Evolutionary conservation across 2,329 filamentous ascomycete genomes (phyloP).

Genomic region (Nannizziopsis arthrosporioides): DNA sequence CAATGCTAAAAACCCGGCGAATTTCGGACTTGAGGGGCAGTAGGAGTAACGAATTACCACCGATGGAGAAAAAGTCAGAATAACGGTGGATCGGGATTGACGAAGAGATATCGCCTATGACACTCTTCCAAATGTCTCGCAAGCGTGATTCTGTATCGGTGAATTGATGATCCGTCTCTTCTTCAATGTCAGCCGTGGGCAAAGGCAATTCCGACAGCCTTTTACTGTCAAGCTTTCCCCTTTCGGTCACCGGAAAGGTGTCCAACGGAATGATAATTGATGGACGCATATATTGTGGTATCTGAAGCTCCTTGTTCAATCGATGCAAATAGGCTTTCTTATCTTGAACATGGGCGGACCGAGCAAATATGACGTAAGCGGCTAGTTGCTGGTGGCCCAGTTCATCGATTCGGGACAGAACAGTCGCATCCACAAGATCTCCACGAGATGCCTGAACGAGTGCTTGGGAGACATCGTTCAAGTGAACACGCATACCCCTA

Average conservation of each 20-base stretch:
- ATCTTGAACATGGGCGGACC: not conserved
- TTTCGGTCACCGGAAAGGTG: constrained; percentile 8
- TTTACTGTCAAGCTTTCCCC: constrained; percentile 10
- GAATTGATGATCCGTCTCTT: not conserved
- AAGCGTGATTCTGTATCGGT: constrained; percentile 1
- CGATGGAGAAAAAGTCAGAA: constrained; percentile 19
- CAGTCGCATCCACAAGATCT: not conserved
- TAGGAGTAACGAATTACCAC: constrained; percentile 23
- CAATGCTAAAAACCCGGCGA: constrained; percentile 22
- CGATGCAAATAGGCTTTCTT: not conserved
- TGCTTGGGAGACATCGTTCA: constrained; percentile 18
- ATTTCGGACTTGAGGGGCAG: constrained; percentile 29
- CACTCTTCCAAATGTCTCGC: constrained; percentile 5
- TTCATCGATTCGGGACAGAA: not conserved
- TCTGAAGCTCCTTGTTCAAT: not conserved
- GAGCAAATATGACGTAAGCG: constrained; percentile 8
- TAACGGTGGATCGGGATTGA: not conserved
- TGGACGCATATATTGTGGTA: constrained; percentile 13
- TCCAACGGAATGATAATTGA: constrained; percentile 7
- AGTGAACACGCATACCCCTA: constrained; percentile 49
- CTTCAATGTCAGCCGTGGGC: not conserved
- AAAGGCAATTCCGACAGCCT: constrained; percentile 9
- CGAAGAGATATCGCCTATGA: not conserved
- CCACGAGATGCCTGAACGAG: constrained; percentile 2
- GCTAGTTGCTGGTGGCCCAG: constrained; percentile 13